Evolutionary conservation across 495 filamentous ascomycete genomes (phyloP).

Genomic region (Aspergillus asperescens): DNA sequence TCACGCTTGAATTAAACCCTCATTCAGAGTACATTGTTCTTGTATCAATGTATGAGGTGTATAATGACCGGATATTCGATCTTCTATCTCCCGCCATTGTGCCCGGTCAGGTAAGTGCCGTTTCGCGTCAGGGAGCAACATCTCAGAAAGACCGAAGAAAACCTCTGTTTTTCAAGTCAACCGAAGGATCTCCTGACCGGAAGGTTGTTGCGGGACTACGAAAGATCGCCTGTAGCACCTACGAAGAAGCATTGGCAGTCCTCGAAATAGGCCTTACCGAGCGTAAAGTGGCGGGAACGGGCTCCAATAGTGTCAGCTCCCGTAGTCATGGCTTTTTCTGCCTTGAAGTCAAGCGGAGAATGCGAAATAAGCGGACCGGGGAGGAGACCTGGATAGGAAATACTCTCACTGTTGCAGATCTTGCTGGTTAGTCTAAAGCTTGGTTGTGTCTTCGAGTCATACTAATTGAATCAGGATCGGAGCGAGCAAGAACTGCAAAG

Average conservation of each 20-base stretch:
- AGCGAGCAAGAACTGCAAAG: constrained; percentile 87
- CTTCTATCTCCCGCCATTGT: constrained; percentile 59
- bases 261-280: constrained; percentile 86
- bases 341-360: constrained; percentile 84
- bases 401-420: constrained; percentile 82
- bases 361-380: constrained; percentile 45
- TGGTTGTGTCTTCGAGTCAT: background rate
- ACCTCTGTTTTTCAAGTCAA: constrained; percentile 80
- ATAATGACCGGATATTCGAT: constrained; percentile 97
- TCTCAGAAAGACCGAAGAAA: constrained; percentile 65
- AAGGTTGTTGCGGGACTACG: constrained; percentile 89
- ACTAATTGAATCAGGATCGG: constrained; percentile 55
- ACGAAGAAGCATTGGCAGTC: constrained; percentile 84
- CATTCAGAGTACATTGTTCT: constrained; percentile 82
- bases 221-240: constrained; percentile 80
- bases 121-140: constrained; percentile 36
- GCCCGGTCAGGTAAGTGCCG: constrained; percentile 33
- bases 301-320: constrained; percentile 81
- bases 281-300: constrained; percentile 82
- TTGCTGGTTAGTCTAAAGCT: constrained; percentile 58
- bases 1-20: constrained; percentile 61
- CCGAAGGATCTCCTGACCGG: constrained; percentile 73
- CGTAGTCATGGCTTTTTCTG: constrained; percentile 96
- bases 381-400: constrained; percentile 68
- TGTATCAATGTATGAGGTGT: constrained; percentile 98